These are phyloP conservation scores for Pleoardoris graminearum DNA, from an alignment of 2,329 filamentous ascomycete species.

Conservation along the genomic window DNA sequence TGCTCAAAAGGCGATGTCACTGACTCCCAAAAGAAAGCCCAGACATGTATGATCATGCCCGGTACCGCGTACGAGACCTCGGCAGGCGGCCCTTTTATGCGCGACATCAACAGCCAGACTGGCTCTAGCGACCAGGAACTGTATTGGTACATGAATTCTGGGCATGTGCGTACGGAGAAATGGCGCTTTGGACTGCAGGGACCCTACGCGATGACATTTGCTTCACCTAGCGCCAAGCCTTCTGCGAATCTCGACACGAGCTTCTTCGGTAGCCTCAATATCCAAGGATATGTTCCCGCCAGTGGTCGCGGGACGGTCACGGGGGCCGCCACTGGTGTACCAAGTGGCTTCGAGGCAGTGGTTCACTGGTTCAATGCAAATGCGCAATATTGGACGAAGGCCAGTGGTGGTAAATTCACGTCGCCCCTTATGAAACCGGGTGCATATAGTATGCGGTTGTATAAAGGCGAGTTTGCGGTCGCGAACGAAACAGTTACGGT, in stretches of 20 bases:
- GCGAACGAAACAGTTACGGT: conserved; percentile 23
- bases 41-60: conserved; percentile 31
- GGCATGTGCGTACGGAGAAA: conserved; percentile 27
- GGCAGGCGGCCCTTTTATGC: conserved; percentile 29
- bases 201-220: conserved; percentile 28
- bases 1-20: neutral
- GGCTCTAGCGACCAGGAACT: conserved; percentile 23
- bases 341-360: conserved; percentile 22
- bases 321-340: conserved; percentile 22
- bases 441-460: conserved; percentile 25
- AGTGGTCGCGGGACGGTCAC: conserved; percentile 23
- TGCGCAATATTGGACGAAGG: conserved; percentile 63
- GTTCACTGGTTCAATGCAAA: conserved; percentile 65
- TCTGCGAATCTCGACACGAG: conserved; percentile 24
- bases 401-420: conserved; percentile 18
- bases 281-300: conserved; percentile 24
- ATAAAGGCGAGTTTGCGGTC: conserved; percentile 25
- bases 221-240: conserved; percentile 16
- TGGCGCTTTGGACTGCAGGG: conserved; percentile 28
- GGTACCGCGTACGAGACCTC: conserved; percentile 27
- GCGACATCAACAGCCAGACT: conserved; percentile 30
- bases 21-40: conserved; percentile 16
- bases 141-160: conserved; percentile 32
- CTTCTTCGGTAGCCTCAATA: conserved; percentile 23
- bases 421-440: conserved; percentile 27